phyloP scores from a whole-genome alignment of 305 asterid species.

The Fraxinus greggii region DNA sequence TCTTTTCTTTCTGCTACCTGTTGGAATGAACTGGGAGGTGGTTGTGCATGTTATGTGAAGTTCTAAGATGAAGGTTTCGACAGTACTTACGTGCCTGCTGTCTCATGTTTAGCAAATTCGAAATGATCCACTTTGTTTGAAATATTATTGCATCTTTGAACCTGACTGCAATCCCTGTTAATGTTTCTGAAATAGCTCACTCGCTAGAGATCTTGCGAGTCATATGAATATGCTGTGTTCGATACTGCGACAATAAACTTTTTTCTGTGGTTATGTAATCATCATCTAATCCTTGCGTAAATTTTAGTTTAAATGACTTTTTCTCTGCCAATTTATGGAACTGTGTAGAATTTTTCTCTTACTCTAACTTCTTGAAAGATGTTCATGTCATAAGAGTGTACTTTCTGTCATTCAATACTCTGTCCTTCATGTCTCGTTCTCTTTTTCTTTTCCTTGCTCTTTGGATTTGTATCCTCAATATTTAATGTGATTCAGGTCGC shows the following conservation, averaged over 20 bases:
- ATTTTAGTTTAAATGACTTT: neutral
- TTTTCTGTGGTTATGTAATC: neutral
- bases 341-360: constrained; percentile 7
- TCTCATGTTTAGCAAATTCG: neutral
- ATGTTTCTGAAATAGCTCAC: neutral
- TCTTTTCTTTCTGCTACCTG: neutral
- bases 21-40: neutral
- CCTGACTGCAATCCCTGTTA: neutral
- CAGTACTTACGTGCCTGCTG: neutral
- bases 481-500: constrained; percentile 50
- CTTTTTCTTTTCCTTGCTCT: constrained; percentile 5
- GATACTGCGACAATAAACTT: neutral
- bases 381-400: neutral
- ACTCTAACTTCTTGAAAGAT: constrained; percentile 13
- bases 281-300: neutral
- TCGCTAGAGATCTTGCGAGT: neutral
- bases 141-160: neutral
- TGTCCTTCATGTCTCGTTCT: constrained; percentile 4
- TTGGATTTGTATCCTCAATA: constrained; percentile 27
- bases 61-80: neutral
- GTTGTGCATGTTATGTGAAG: neutral
- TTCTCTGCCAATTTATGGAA: neutral
- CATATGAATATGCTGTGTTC: neutral
- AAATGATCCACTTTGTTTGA: neutral
- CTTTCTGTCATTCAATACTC: constrained; percentile 4